These are phyloP conservation scores for Syzygium aqueum DNA, from an alignment of 345 rosid species.

Conservation along the genomic window DNA sequence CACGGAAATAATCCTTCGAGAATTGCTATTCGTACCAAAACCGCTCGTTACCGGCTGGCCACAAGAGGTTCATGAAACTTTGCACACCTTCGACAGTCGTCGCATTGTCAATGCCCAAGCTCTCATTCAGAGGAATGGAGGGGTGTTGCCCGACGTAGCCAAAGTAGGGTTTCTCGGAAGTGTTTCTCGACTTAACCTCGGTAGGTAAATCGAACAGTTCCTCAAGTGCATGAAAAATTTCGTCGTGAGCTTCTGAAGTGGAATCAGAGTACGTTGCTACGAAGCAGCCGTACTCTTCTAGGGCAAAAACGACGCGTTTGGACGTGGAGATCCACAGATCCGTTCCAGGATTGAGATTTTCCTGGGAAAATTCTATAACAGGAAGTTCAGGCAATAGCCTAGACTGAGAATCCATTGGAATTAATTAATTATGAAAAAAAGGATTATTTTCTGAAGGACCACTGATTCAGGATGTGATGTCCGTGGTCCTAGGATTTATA, in stretches of 20 bases:
- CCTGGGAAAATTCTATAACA: constrained; percentile 18
- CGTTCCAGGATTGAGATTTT: constrained; percentile 26
- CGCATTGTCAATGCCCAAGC: constrained; percentile 33
- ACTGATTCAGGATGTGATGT: neutral
- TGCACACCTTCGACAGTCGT: constrained; percentile 15
- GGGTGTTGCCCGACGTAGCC: constrained; percentile 34
- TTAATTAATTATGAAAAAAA: neutral
- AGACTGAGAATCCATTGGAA: constrained; percentile 9
- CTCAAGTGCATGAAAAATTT: constrained; percentile 13
- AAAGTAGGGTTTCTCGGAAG: constrained; percentile 27
- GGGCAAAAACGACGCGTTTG: constrained; percentile 26
- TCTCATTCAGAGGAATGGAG: constrained; percentile 31
- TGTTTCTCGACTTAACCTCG: constrained; percentile 27
- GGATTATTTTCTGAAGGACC: neutral
- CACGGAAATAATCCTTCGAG: neutral
- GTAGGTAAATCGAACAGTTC: constrained; percentile 38
- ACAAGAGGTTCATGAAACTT: constrained; percentile 32
- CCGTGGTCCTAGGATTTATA: neutral
- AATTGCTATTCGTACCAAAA: constrained; percentile 17
- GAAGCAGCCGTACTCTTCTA: constrained; percentile 51
- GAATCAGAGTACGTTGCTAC: constrained; percentile 22
- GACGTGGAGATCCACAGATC: constrained; percentile 30
- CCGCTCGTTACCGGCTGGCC: constrained; percentile 38
- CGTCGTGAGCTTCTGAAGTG: constrained; percentile 12
- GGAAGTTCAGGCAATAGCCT: constrained; percentile 6